These are phyloP conservation scores for Oenanthe javanica DNA, from an alignment of 140 eudicot species.

Conservation along the genomic window DNA sequence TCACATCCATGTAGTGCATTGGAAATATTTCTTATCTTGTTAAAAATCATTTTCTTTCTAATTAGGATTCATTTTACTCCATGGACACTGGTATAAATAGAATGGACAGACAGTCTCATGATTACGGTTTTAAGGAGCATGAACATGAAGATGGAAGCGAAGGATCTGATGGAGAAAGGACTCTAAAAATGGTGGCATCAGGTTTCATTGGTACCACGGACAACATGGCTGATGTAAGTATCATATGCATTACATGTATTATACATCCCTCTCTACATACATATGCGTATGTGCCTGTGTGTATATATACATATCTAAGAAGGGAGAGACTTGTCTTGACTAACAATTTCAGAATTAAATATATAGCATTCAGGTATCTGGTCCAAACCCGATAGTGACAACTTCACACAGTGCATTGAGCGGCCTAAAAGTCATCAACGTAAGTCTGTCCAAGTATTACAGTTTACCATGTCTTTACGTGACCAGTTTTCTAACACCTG, in stretches of 20 bases:
- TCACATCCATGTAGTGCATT: neutral
- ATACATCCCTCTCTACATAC: neutral
- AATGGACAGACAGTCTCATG: constrained; percentile 37
- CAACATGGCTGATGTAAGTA: constrained; percentile 52
- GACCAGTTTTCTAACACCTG: constrained; percentile 11
- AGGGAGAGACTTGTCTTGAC: neutral
- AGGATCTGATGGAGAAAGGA: constrained; percentile 45
- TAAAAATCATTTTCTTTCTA: constrained; percentile 23
- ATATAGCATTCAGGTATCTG: constrained; percentile 73
- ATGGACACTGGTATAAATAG: constrained; percentile 28
- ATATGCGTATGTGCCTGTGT: neutral
- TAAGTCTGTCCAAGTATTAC: constrained; percentile 24
- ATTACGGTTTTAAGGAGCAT: constrained; percentile 31
- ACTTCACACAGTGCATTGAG: constrained; percentile 73
- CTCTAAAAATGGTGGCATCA: constrained; percentile 46
- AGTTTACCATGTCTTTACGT: neutral
- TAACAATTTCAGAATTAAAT: constrained; percentile 17
- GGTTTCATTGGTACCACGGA: constrained; percentile 37
- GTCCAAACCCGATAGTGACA: constrained; percentile 73
- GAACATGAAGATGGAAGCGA: constrained; percentile 21
- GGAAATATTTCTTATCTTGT: neutral
- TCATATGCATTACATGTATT: neutral
- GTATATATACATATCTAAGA: neutral
- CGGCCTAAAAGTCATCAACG: constrained; percentile 73
- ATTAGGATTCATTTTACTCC: constrained; percentile 66